Conservation (phyloP, 495 filamentous ascomycete genomes). For the Evernia prunastri region DNA sequence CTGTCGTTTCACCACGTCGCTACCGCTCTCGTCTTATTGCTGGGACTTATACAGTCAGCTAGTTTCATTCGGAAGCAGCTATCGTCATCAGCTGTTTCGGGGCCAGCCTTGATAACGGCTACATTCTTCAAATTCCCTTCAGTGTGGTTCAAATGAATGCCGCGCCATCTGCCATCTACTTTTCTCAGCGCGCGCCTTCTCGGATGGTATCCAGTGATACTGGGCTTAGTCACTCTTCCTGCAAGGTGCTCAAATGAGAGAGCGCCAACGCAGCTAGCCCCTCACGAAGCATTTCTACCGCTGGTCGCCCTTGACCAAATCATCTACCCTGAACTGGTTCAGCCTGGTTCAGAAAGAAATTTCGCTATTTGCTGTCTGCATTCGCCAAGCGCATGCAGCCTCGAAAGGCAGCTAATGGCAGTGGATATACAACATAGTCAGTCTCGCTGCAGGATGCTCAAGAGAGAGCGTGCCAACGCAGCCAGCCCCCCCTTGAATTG, state of each 20-base stretch:
- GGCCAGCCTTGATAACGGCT: background rate
- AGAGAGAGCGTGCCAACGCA: background rate
- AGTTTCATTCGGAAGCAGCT: background rate
- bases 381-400: no score
- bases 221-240: conserved; percentile 4
- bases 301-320: background rate
- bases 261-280: background rate
- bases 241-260: background rate
- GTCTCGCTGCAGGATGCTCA: background rate
- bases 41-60: background rate
- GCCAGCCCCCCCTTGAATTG: background rate
- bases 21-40: background rate
- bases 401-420: background rate
- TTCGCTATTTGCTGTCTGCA: no score
- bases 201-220: no score
- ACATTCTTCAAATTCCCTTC: background rate
- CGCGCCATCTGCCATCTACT: background rate
- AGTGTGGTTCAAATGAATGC: background rate
- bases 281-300: background rate
- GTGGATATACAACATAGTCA: conserved; percentile 9
- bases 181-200: background rate
- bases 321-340: no score
- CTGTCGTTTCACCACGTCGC: background rate
- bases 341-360: no score
- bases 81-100: background rate